These are phyloP conservation scores for Apiospora saccharicola DNA, from an alignment of 2,329 filamentous ascomycete species.

Conservation along the genomic window DNA sequence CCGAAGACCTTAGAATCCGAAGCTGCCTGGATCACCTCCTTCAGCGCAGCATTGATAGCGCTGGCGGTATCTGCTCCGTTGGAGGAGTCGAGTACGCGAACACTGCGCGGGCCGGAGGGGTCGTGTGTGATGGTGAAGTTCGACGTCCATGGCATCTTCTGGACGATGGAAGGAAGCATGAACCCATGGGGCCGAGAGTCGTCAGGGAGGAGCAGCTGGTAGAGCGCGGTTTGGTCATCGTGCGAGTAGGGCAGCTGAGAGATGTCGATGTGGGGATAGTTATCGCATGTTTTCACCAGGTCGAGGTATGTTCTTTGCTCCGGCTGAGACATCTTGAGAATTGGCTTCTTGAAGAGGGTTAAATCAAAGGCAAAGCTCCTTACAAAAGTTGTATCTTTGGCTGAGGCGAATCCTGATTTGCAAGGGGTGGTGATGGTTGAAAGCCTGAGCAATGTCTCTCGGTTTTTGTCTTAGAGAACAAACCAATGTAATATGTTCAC, in stretches of 20 bases:
- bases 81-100: conserved; percentile 39
- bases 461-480: background rate
- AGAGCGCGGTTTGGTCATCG: conserved; percentile 42
- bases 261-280: conserved; percentile 52
- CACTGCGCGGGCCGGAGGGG: conserved; percentile 36
- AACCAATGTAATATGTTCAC: background rate
- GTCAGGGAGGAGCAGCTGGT: conserved; percentile 51
- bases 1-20: conserved; percentile 34
- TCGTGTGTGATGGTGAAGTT: conserved; percentile 42
- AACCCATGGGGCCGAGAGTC: conserved; percentile 58
- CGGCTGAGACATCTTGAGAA: background rate
- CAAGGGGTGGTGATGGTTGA: background rate
- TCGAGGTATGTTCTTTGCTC: conserved; percentile 41
- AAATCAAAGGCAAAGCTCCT: background rate
- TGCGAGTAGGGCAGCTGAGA: conserved; percentile 34
- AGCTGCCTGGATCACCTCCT: conserved; percentile 35
- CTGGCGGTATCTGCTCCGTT: conserved; percentile 33
- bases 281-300: conserved; percentile 51
- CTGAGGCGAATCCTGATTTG: background rate
- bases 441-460: background rate
- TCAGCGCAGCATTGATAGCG: conserved; percentile 39
- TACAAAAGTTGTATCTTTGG: background rate
- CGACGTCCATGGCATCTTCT: conserved; percentile 52
- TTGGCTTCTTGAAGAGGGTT: background rate
- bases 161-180: conserved; percentile 52